Evolutionary conservation across 2,329 filamentous ascomycete species (phyloP), one percentile per base, ranked within the genome.

Genomic region (Neofusicoccum umdonicola): DNA sequence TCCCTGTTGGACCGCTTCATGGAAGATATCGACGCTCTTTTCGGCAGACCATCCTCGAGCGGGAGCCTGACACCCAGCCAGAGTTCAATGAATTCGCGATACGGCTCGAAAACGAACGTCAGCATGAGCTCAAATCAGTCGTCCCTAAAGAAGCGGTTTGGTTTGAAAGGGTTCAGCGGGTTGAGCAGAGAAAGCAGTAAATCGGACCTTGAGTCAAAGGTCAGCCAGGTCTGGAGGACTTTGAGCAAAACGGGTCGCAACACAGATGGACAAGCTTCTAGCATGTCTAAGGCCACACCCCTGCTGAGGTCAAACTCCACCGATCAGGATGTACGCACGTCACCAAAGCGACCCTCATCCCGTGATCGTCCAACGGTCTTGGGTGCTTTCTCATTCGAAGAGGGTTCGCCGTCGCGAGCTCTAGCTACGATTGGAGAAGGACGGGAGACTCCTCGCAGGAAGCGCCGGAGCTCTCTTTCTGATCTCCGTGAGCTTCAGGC

Each of bases 381-480:
- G 8, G 78, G 79, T 17, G 78, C 83, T 3, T 83, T 83, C 65
- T 69, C 77, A 2, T 81, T 82, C 70, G 85, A 80, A 62, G 77
- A 80, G 54, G 78, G 80, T 39, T 74, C 79, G 39, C 78, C 74
- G 22, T 74, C 79, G 34, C 79, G 80, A 50, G 75, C 74, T 12
- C 56, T 66, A 2, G 65, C 52, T 41, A 47, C 67, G 5, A 88
- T 83, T 71, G 83, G 79, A 79, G 80, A 81, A 39, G 75, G 79
- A 81, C 73, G 34, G 13, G 62, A 50, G 65, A 81, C 74, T 68
- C 76, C 76, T n/a, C 88, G 85, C 74, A 93, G 89, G 80, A 97
- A 96, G 81, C 86, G 94, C 63, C 88, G 94, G 74, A 97, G 93
- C 78, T 97, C 93, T 31, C 80, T 98, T 47, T 97, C 93, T 4